Base-by-base conservation (phyloP, 1,284 basidiomycete species). In the Boletus sp. region DNA sequence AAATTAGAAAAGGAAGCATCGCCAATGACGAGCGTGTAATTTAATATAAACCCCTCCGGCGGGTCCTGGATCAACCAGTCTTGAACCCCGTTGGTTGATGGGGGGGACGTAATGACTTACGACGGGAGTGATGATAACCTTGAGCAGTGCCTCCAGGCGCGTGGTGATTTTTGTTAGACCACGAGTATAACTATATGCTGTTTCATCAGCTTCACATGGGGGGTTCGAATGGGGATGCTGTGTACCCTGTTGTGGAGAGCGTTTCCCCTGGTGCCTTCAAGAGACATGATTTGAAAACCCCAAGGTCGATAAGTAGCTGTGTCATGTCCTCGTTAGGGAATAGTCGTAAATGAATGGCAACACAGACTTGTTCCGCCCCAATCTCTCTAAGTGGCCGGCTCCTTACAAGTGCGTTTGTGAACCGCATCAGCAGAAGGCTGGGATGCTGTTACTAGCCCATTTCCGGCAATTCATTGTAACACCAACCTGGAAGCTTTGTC, bases 1-100 rank as follows among this genome's bases (percentile, higher is more conserved):
- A 97, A 97, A 68, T 97, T 96, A 22, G 86, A 88, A 67, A 94
- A 94, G 1, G 91, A 93, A 13, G 87, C 84, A 69, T 96, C 94
- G 19, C 91, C 91, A 52, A 97, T 89, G 46, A 95, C 76, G 20
- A 96, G 76, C 10, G 91, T 92, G 62, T 97, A 96, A 62, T 95
- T 95, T 48, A 94, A 76, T 49, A 97, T 91, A 62, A 97, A 97
- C 4, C 88, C 91, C 66, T 94, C 89, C 0, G 88, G 72, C n/a
- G 93, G 91, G 58, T 94, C 89, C 84, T 93, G 8, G 46, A 43
- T 19, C 34, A 59, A 22, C 14, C 13, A 17, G 41, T 13, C 19
- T 12, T 44, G 13, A 37, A 39, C 20, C 14, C 32, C 10, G 32
- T 30, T 30, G 50, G 46, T 25, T 14, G 17, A 46, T 32, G 40